Conservation (phyloP, 108 stramenopile species). For the Skeletonema potamos region DNA sequence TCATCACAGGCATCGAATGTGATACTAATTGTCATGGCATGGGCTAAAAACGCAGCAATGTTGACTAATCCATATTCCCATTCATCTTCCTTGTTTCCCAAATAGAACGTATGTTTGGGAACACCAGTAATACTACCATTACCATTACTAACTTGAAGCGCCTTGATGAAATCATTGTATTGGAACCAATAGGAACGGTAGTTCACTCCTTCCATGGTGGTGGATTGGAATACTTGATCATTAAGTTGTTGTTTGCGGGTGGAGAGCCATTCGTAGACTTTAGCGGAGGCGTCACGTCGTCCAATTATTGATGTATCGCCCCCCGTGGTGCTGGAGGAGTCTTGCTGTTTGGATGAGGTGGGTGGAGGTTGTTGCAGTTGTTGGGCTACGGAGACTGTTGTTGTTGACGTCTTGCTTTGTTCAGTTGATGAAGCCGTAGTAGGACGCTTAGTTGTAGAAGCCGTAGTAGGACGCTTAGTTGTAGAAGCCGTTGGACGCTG, state of each 20-base stretch:
- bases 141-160: not conserved
- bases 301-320: too few species aligned
- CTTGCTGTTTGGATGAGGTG: not conserved
- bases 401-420: too few species aligned
- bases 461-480: not conserved
- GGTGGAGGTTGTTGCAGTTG: not conserved
- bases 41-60: constrained; percentile 31
- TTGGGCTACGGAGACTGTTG: too few species aligned
- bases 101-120: constrained; percentile 5
- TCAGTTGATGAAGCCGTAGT: not conserved
- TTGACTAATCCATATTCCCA: constrained; percentile 25
- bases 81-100: constrained; percentile 8
- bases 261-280: not conserved
- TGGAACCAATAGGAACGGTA: constrained; percentile 5
- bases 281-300: not conserved
- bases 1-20: constrained; percentile 38
- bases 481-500: not conserved
- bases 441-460: not conserved
- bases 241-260: not conserved
- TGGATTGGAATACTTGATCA: not conserved
- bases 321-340: too few species aligned
- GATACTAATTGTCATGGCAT: constrained; percentile 37
- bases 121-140: not conserved
- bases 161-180: not conserved
- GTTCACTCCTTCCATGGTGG: not conserved